Evolutionary conservation across 2,329 filamentous ascomycete genomes (phyloP).

Genomic region (Aspergillus quadrilineatus): DNA sequence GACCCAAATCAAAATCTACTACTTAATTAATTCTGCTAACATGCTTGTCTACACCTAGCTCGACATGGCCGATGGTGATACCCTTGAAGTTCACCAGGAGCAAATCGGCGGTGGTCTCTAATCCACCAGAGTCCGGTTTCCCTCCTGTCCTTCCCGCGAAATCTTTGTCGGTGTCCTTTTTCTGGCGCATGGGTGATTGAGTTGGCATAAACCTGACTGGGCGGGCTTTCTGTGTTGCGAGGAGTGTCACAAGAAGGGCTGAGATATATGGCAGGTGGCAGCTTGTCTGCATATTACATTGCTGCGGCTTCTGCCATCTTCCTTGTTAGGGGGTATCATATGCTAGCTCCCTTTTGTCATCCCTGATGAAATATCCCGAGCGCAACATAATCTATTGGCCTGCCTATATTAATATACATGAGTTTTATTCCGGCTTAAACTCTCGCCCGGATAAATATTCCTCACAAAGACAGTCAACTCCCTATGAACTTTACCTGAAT

Average conservation of each 20-base stretch:
- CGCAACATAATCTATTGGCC: not conserved
- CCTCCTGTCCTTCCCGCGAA: not conserved
- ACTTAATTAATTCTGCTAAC: not conserved
- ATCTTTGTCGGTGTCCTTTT: not conserved
- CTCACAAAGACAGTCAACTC: not conserved
- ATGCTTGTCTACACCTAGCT: slow-evolving; percentile 58
- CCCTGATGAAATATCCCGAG: slow-evolving; percentile 5
- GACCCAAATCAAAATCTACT: no score
- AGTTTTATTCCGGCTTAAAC: not conserved
- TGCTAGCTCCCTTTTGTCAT: not conserved
- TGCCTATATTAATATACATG: not conserved
- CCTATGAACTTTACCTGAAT: not conserved
- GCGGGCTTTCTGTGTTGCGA: no score
- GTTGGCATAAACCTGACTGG: not conserved
- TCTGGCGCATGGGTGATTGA: not conserved
- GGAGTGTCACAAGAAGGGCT: no score
- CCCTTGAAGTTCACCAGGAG: slow-evolving; percentile 95
- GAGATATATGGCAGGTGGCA: not conserved
- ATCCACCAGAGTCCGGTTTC: not conserved
- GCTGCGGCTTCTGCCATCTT: not conserved
- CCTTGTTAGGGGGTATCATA: not conserved
- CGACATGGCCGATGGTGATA: slow-evolving; percentile 95
- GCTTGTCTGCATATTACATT: not conserved
- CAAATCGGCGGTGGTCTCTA: slow-evolving; percentile 76
- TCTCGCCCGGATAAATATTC: not conserved